A percentile compares a stretch with the other conserved stretches of the same genome.
phyloP scores from a whole-genome alignment of 2,329 filamentous ascomycete species.

The Rachicladosporium sp. region DNA sequence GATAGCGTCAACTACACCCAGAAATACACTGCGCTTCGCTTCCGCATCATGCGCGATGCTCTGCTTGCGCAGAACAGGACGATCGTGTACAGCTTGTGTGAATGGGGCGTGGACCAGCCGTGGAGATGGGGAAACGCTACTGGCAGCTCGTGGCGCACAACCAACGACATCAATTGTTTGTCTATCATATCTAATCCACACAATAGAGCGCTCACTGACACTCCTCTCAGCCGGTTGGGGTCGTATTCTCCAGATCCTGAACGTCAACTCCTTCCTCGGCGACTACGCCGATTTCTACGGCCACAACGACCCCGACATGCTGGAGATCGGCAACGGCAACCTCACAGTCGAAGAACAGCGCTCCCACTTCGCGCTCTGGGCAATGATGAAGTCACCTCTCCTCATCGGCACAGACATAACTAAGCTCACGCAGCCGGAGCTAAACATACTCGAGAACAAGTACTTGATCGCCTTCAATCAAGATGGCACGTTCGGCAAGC shows the following conservation, averaged over 20 bases:
- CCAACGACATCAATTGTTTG: conserved; percentile 9
- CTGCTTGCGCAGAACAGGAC: conserved; percentile 10
- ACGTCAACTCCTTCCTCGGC: conserved; percentile 14
- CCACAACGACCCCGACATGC: conserved; percentile 24
- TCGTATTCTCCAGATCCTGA: conserved; percentile 14
- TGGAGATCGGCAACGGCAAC: conserved; percentile 29
- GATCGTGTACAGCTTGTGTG: conserved; percentile 9
- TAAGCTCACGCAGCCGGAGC: conserved; percentile 28
- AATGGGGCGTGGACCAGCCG: conserved; percentile 14
- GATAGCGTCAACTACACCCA: conserved; percentile 8
- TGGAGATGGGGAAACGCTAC: conserved; percentile 9
- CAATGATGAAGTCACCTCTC: conserved; percentile 34
- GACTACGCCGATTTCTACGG: conserved; percentile 12
- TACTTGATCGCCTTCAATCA: conserved; percentile 39
- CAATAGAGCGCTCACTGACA: no score
- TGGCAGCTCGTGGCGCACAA: conserved; percentile 12
- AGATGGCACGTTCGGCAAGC: conserved; percentile 32
- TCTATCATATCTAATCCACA: no score
- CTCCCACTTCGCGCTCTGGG: conserved; percentile 38
- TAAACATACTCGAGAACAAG: conserved; percentile 36
- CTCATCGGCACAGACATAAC: conserved; percentile 36
- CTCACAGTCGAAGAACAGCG: conserved; percentile 30
- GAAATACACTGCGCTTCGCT: conserved; percentile 7
- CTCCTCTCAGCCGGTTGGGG: conserved; percentile 13
- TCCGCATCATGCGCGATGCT: conserved; percentile 9